phyloP scores from a whole-genome alignment of 495 filamentous ascomycete genomes.

The Lichina pygmaea region DNA sequence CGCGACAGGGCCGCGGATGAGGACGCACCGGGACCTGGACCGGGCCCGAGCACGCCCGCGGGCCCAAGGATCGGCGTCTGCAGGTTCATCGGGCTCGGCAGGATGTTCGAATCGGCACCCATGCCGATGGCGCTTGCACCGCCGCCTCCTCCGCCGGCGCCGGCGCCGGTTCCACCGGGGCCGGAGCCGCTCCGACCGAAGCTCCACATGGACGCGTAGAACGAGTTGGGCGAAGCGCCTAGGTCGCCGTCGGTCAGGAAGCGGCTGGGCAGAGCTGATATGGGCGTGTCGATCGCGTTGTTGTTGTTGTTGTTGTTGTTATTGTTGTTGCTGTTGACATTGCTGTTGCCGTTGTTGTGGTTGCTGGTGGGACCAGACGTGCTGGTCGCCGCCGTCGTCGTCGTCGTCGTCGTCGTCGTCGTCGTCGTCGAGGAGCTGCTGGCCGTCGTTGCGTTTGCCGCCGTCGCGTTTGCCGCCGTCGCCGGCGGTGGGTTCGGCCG shows the following conservation, averaged over 20 bases:
- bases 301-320: slow-evolving; percentile 12
- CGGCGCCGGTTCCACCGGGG: neutral
- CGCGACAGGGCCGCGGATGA: no score
- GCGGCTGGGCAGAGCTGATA: slow-evolving; percentile 84
- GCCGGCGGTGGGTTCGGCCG: slow-evolving; percentile 25
- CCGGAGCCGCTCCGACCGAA: slow-evolving; percentile 19
- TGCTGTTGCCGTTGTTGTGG: slow-evolving; percentile 18
- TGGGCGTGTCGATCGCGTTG: slow-evolving; percentile 76
- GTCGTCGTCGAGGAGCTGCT: slow-evolving; percentile 6
- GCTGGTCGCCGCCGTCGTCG: slow-evolving; percentile 5
- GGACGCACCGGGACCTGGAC: neutral
- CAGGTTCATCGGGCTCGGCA: slow-evolving; percentile 79
- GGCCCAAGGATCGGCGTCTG: slow-evolving; percentile 39
- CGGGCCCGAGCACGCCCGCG: slow-evolving; percentile 10
- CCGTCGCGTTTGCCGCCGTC: slow-evolving; percentile 4
- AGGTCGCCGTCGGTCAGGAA: slow-evolving; percentile 68
- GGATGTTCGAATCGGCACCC: slow-evolving; percentile 36
- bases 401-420: slow-evolving; percentile 4
- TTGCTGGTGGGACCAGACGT: slow-evolving; percentile 6
- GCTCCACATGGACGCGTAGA: slow-evolving; percentile 70
- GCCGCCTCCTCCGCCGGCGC: neutral
- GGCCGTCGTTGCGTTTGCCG: slow-evolving; percentile 4
- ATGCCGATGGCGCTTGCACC: neutral
- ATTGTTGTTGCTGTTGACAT: no score
- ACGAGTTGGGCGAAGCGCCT: slow-evolving; percentile 53